A percentile compares a stretch with the other conserved stretches of the same genome.
These are phyloP conservation scores for Microbotryomycetes sp. DNA, from an alignment of 1,284 basidiomycete species.

Conservation along the genomic window DNA sequence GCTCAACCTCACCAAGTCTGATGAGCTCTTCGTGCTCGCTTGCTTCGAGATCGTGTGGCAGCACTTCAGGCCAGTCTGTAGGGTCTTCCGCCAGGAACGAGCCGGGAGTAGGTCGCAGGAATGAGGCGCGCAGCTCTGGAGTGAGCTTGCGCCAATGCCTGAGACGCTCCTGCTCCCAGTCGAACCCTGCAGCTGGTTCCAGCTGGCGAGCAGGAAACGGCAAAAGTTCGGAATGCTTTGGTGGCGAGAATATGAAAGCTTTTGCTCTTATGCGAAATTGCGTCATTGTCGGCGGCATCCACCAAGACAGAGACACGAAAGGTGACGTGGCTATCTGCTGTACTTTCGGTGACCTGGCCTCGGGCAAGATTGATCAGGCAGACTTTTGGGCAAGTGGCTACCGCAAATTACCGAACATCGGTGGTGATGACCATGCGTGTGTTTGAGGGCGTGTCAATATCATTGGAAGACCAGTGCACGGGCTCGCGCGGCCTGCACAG, in stretches of 20 bases:
- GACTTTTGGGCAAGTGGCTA: background rate
- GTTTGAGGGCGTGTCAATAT: too few relatives aligned
- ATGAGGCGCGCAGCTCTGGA: constrained; percentile 40
- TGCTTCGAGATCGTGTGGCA: constrained; percentile 34
- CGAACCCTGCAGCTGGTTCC: constrained; percentile 31
- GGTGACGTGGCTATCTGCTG: constrained; percentile 34
- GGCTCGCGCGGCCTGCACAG: too few relatives aligned
- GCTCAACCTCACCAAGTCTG: background rate
- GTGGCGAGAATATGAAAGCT: constrained; percentile 38
- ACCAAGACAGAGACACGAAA: constrained; percentile 40
- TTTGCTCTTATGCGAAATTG: constrained; percentile 40
- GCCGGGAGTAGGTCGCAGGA: constrained; percentile 40
- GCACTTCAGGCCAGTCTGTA: constrained; percentile 35
- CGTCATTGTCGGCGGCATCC: constrained; percentile 38
- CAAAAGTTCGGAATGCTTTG: constrained; percentile 15
- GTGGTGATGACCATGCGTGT: constrained; percentile 38
- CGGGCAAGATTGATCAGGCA: background rate
- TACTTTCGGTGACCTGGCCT: constrained; percentile 37
- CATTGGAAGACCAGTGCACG: too few relatives aligned
- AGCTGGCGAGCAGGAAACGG: constrained; percentile 14
- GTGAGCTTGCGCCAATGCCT: constrained; percentile 41
- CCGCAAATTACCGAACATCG: constrained; percentile 34
- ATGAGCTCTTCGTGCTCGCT: constrained; percentile 26
- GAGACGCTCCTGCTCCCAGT: constrained; percentile 40
- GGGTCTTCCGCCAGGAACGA: constrained; percentile 35